These are phyloP conservation scores for Syncephalastrum racemosum DNA, from an alignment of 371 early-diverging fungal species.

Conservation along the genomic window DNA sequence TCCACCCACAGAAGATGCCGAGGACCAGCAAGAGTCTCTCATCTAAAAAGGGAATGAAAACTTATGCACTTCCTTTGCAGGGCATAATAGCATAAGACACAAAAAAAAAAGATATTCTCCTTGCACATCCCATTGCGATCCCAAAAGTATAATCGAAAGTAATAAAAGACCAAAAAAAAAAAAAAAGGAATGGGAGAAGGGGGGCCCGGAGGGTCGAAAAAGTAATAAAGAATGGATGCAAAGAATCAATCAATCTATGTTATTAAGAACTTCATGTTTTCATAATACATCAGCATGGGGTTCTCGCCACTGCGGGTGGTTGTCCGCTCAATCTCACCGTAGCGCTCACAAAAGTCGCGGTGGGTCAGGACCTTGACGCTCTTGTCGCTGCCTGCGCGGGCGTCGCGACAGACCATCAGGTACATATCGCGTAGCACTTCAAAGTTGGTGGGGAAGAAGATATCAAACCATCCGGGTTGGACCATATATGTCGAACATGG, in stretches of 20 bases:
- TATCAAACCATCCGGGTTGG: conserved; percentile 97
- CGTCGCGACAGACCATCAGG: conserved; percentile 56
- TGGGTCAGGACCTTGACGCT: conserved; percentile 71
- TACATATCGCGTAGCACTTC: conserved; percentile 82
- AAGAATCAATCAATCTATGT: conserved; percentile 21
- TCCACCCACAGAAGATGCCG: neutral
- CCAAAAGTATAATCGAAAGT: no score
- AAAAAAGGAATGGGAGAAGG: neutral
- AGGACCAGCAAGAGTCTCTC: no score
- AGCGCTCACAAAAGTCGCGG: conserved; percentile 73
- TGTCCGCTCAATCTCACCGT: conserved; percentile 78
- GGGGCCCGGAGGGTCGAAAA: no score
- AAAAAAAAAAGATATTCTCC: no score
- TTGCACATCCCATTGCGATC: no score
- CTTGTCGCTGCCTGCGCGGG: conserved; percentile 42
- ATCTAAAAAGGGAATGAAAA: no score
- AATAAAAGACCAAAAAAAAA: neutral
- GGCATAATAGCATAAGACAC: no score
- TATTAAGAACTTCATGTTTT: conserved; percentile 84
- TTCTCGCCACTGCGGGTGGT: conserved; percentile 86
- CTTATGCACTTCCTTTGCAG: no score
- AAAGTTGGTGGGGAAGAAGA: conserved; percentile 97
- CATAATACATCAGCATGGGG: conserved; percentile 92
- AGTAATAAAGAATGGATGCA: neutral
- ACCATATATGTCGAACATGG: conserved; percentile 94